Evolutionary conservation across 169 alveolate genomes (phyloP).

Genomic region (Besnoitia besnoiti): DNA sequence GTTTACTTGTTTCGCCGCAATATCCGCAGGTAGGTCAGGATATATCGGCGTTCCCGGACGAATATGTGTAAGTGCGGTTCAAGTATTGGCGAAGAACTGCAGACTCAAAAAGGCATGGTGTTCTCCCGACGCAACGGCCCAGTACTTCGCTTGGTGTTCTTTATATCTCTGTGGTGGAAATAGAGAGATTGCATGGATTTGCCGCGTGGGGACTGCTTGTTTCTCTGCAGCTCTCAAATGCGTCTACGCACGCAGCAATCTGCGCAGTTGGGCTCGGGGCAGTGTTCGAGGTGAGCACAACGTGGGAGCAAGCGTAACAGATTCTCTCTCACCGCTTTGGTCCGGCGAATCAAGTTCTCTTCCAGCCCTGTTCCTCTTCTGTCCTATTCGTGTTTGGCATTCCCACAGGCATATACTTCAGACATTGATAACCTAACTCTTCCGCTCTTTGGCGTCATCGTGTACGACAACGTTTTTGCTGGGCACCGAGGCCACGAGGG

Average conservation of each 20-base stretch:
- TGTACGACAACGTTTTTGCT: not conserved
- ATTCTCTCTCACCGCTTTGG: not conserved
- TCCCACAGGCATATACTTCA: slow-evolving; percentile 12
- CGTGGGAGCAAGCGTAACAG: not conserved
- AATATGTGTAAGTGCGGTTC: too few species aligned
- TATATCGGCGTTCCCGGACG: too few species aligned
- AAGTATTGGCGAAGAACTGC: too few species aligned
- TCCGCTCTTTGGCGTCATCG: slow-evolving; percentile 21
- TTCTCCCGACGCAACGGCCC: too few species aligned
- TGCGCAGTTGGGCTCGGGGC: not conserved
- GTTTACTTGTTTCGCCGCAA: not conserved
- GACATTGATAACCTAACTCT: slow-evolving; percentile 20
- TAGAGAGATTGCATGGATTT: too few species aligned
- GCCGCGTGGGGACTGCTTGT: too few species aligned
- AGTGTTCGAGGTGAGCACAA: slow-evolving; percentile 1
- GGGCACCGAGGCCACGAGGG: not conserved
- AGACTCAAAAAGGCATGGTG: too few species aligned
- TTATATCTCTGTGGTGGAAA: too few species aligned
- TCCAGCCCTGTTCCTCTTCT: not conserved
- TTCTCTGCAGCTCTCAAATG: too few species aligned
- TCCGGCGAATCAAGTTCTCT: not conserved
- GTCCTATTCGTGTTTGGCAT: not conserved
- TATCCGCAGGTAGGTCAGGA: not conserved
- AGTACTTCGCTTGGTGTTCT: too few species aligned
- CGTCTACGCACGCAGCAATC: not conserved